These are phyloP conservation scores for Biscogniauxia sp. DNA, from an alignment of 2,329 filamentous ascomycete species.

Conservation along the genomic window DNA sequence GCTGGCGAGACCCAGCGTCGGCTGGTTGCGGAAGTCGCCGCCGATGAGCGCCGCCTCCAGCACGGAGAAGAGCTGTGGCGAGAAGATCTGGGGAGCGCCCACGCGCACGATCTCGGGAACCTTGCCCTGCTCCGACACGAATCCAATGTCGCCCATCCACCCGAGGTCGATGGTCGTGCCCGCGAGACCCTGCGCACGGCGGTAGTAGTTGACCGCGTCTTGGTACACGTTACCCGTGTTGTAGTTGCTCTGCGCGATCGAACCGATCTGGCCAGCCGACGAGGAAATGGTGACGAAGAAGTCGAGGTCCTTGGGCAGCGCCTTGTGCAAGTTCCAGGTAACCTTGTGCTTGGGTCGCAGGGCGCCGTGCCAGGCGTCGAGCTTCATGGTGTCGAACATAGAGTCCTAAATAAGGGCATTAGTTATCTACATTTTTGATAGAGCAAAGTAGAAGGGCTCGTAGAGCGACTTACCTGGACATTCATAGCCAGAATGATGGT, in stretches of 20 bases:
- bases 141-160: conserved; percentile 29
- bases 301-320: conserved; percentile 29
- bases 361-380: conserved; percentile 24
- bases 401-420: conserved; percentile 19
- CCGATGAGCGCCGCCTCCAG: conserved; percentile 24
- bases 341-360: conserved; percentile 28
- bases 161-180: conserved; percentile 28
- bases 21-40: conserved; percentile 22
- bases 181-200: conserved; percentile 24
- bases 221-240: conserved; percentile 32
- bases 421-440: background rate
- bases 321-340: conserved; percentile 27
- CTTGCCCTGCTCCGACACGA: conserved; percentile 29
- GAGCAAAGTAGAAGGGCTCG: background rate
- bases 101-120: conserved; percentile 29
- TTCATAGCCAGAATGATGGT: conserved; percentile 28
- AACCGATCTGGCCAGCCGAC: conserved; percentile 29
- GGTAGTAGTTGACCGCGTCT: conserved; percentile 27
- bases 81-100: conserved; percentile 26
- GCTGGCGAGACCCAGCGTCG: conserved; percentile 27
- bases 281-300: conserved; percentile 31
- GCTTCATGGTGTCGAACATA: conserved; percentile 31
- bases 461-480: conserved; percentile 21
- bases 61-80: conserved; percentile 24
- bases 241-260: conserved; percentile 32